Evolutionary conservation across 441 rosid genomes (phyloP).

Genomic region (Euphorbia celastroides): DNA sequence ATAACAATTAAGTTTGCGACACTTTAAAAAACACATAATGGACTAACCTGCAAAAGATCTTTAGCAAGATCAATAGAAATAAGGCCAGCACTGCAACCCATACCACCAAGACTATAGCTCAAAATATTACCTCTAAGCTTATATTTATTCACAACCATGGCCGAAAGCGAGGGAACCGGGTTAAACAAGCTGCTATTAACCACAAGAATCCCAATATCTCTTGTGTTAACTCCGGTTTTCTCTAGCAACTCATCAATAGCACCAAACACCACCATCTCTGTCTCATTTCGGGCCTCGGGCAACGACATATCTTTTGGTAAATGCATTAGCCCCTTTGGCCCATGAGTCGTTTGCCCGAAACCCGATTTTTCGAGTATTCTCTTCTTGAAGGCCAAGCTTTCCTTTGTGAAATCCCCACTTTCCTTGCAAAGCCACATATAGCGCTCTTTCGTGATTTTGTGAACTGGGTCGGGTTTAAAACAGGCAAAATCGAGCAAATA

Average conservation of each 20-base stretch:
- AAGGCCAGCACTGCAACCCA: slow-evolving; percentile 94
- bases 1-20: too few species aligned
- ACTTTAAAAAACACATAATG: background rate
- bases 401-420: slow-evolving; percentile 42
- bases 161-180: slow-evolving; percentile 83
- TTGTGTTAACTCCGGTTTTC: slow-evolving; percentile 63
- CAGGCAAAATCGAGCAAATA: slow-evolving; percentile 83
- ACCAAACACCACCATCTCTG: slow-evolving; percentile 67
- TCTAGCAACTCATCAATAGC: slow-evolving; percentile 65
- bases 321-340: slow-evolving; percentile 57
- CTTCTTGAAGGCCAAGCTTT: slow-evolving; percentile 60
- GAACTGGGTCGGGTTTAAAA: slow-evolving; percentile 58
- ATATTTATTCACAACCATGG: slow-evolving; percentile 84
- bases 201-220: slow-evolving; percentile 66
- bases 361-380: slow-evolving; percentile 70
- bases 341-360: slow-evolving; percentile 68
- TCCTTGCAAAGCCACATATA: slow-evolving; percentile 51
- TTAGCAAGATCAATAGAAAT: slow-evolving; percentile 79
- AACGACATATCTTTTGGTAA: slow-evolving; percentile 57
- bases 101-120: slow-evolving; percentile 86
- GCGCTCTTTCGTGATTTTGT: slow-evolving; percentile 44
- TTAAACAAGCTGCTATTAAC: slow-evolving; percentile 89
- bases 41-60: slow-evolving; percentile 53
- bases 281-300: slow-evolving; percentile 66
- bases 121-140: slow-evolving; percentile 64